Evolutionary conservation across 2,329 filamentous ascomycete species (phyloP).

Genomic region (Claviceps quebecensis): DNA sequence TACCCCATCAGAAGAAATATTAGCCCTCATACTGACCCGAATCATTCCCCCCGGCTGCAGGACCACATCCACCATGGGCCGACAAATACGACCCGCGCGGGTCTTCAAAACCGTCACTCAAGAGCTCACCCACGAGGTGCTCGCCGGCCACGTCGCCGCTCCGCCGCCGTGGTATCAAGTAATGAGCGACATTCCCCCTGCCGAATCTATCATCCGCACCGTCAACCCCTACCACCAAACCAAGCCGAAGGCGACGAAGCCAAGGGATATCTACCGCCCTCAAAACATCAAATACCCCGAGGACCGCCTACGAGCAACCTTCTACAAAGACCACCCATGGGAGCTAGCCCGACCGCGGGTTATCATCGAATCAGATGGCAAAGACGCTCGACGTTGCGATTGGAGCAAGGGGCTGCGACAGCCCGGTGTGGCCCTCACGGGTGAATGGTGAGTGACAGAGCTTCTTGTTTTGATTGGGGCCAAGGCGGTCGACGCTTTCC

Average conservation of each 20-base stretch:
- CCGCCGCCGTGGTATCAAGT: slow-evolving; percentile 36
- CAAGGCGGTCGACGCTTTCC: neutral
- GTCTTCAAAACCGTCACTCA: slow-evolving; percentile 32
- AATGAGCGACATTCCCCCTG: slow-evolving; percentile 39
- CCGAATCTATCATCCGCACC: slow-evolving; percentile 42
- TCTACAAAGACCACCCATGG: slow-evolving; percentile 94
- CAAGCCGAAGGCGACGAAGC: slow-evolving; percentile 32
- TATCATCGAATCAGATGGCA: slow-evolving; percentile 73
- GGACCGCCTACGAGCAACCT: slow-evolving; percentile 64
- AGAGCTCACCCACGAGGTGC: slow-evolving; percentile 28
- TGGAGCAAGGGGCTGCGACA: slow-evolving; percentile 69
- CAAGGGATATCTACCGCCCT: slow-evolving; percentile 69
- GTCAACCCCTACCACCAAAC: slow-evolving; percentile 32
- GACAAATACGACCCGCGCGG: slow-evolving; percentile 31
- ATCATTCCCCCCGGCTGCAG: neutral
- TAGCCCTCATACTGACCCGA: neutral
- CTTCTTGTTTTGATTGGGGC: neutral
- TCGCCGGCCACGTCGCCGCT: slow-evolving; percentile 19
- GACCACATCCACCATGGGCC: slow-evolving; percentile 20
- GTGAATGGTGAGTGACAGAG: slow-evolving; percentile 52
- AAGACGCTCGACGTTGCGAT: slow-evolving; percentile 60
- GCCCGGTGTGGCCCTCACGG: slow-evolving; percentile 60
- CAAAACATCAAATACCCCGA: slow-evolving; percentile 68
- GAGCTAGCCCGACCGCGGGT: slow-evolving; percentile 81
- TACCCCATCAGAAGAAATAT: neutral